Evolutionary conservation across 2,329 filamentous ascomycete genomes (phyloP), one percentile per base, ranked within the genome.

Genomic region (Lachnellula arida): DNA sequence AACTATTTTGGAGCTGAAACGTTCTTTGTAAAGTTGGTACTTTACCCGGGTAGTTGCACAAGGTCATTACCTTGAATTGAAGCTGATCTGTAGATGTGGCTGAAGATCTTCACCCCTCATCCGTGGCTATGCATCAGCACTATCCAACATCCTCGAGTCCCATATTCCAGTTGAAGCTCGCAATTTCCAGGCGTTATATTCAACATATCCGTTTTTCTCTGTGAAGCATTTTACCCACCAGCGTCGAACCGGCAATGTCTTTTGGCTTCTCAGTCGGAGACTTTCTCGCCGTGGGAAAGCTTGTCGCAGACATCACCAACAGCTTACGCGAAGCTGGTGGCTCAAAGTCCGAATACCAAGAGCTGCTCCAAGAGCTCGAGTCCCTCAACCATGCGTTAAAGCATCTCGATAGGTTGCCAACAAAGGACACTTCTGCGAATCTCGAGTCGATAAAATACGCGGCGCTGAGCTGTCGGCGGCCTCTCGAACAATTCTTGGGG

Each of bases 221-320:
- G n/a, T 5, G 37, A 40, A 40, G 11, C 37, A 40, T 5, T 11
- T 40, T 17, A 14, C 12, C 14, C 4, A 40, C 37, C 37, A 40
- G 37, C 37, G 37, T 6, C 14, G 37, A 14, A 40, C n/a, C 37
- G 37, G 46, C 46, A 47, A 71, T 70, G 69, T 71, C 68, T 40
- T 70, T 72, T 50, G 68, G 67, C 14, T 68, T 68, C 48, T 55
- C 67, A 12, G 57, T 69, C 15, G 67, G 66, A 14, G 70, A 71
- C 44, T 67, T 69, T 39, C 42, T 69, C 15, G 60, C 65, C 1
- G 56, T 53, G 3, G 56, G 47, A 11, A 25, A 15, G 14, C 44
- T 61, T 1, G 53, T 59, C 35, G n/a, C 35, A 25, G 48, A 55
- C 19, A 57, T 61, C 23, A 39, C 15, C 44, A 48, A 7, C 34